Evolutionary conservation across 768 basidiomycete genomes (phyloP).

Genomic region (Saitozyma sp.): DNA sequence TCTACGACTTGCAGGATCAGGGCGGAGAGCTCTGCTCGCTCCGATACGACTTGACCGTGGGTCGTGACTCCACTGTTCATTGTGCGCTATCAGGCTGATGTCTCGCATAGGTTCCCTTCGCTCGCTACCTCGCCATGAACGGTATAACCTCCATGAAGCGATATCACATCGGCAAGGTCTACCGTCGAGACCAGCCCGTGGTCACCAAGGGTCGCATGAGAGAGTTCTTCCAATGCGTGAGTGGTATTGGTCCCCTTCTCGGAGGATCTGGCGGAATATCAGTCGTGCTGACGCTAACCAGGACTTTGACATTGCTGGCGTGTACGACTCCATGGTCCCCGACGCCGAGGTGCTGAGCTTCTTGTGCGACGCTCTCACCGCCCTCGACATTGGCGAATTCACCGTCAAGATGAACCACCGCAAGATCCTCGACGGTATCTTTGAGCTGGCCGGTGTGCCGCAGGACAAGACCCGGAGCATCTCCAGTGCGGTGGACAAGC

Average conservation of each 20-base stretch:
- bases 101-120: conserved; percentile 69
- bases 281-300: conserved; percentile 46
- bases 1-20: conserved; percentile 96
- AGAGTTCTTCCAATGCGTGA: conserved; percentile 94
- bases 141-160: conserved; percentile 74
- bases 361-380: conserved; percentile 74
- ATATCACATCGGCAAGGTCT: conserved; percentile 99
- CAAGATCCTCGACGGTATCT: conserved; percentile 95
- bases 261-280: neutral
- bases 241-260: conserved; percentile 31
- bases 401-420: conserved; percentile 95
- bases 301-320: conserved; percentile 94
- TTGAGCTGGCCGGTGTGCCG: conserved; percentile 93
- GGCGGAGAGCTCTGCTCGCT: conserved; percentile 94
- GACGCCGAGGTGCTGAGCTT: conserved; percentile 88
- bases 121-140: conserved; percentile 91
- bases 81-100: conserved; percentile 3
- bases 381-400: conserved; percentile 88
- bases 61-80: conserved; percentile 13
- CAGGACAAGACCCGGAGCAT: conserved; percentile 84
- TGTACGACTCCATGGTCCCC: conserved; percentile 95
- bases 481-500: conserved; percentile 95
- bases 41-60: conserved; percentile 88
- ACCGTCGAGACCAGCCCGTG: conserved; percentile 91
- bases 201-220: conserved; percentile 98